Evolutionary conservation across 176 grass and related monocot species (phyloP).

Genomic region (Avena eriantha): DNA sequence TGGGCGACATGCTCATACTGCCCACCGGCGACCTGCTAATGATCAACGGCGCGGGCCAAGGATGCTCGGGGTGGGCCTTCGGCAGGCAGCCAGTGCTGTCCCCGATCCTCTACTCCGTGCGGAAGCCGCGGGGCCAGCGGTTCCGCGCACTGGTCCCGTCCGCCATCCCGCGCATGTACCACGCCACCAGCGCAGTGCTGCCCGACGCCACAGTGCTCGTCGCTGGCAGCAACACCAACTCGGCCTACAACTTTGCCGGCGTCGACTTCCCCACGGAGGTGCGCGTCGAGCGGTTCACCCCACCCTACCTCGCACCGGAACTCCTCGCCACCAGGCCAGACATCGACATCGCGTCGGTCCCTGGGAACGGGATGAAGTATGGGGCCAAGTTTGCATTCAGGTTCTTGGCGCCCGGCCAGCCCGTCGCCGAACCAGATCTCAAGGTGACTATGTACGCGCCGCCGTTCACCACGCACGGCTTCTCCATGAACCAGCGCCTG

Average conservation of each 20-base stretch:
- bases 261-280: conserved; percentile 82
- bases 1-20: conserved; percentile 80
- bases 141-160: conserved; percentile 61
- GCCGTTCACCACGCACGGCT: conserved; percentile 27
- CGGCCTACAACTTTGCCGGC: conserved; percentile 68
- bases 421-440: conserved; percentile 44
- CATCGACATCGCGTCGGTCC: conserved; percentile 44
- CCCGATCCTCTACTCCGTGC: conserved; percentile 50
- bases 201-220: conserved; percentile 88
- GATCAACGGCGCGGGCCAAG: conserved; percentile 71
- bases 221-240: conserved; percentile 83
- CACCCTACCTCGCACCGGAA: conserved; percentile 65
- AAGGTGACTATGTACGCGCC: conserved; percentile 87
- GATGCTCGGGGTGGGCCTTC: conserved; percentile 77
- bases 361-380: conserved; percentile 46
- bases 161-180: conserved; percentile 76
- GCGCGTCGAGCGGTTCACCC: conserved; percentile 72
- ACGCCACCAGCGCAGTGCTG: conserved; percentile 78
- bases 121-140: conserved; percentile 42
- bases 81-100: conserved; percentile 53
- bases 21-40: conserved; percentile 81
- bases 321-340: conserved; percentile 34
- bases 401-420: conserved; percentile 35
- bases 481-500: conserved; percentile 62
- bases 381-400: conserved; percentile 48